Conservation (phyloP, 2,329 filamentous ascomycete genomes). For the Fusarium paranaense region DNA sequence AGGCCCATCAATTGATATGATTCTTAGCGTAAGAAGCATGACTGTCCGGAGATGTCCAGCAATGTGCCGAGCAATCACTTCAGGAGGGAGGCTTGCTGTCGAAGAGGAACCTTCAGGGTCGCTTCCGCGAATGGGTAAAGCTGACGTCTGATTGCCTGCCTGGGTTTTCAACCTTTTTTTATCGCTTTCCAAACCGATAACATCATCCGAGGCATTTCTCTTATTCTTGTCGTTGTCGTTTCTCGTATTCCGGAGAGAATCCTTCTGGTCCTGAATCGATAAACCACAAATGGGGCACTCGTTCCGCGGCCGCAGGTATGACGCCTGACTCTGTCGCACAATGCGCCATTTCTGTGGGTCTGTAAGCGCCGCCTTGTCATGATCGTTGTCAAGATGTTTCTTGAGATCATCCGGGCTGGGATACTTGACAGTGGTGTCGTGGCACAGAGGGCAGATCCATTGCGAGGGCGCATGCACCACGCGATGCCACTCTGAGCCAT, state of each 20-base stretch:
- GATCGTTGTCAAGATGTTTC: not conserved
- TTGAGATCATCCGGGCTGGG: not conserved
- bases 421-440: not conserved
- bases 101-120: not conserved
- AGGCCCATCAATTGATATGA: not conserved
- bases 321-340: not conserved
- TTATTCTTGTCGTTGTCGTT: not conserved
- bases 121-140: not conserved
- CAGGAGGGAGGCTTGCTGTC: not conserved
- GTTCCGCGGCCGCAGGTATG: not conserved
- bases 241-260: too few relatives aligned
- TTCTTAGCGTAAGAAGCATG: not conserved
- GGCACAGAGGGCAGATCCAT: not conserved
- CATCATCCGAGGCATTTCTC: not conserved
- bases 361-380: not conserved
- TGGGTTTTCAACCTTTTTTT: too few relatives aligned
- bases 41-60: not conserved
- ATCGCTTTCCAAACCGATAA: too few relatives aligned
- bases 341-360: not conserved
- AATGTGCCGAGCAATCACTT: not conserved
- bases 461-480: not conserved
- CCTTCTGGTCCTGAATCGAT: not conserved
- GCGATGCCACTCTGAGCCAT: not conserved
- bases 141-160: not conserved
- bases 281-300: not conserved